These are phyloP conservation scores for Hemisphaericaspora xylanilytica DNA, from an alignment of 1,139 yeast species.

Conservation along the genomic window DNA sequence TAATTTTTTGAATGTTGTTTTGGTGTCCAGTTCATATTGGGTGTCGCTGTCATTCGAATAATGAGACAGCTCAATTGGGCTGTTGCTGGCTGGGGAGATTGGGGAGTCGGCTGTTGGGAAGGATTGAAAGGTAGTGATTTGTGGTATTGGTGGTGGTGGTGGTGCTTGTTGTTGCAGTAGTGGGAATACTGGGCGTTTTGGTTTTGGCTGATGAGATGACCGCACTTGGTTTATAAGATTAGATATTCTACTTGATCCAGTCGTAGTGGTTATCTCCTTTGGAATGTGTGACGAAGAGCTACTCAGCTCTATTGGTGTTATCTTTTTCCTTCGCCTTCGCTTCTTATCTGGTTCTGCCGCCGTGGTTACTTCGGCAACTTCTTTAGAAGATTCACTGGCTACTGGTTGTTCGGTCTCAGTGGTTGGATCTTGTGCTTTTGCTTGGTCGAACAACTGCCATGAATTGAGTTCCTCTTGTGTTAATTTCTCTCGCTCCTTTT, in stretches of 20 bases:
- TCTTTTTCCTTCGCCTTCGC: slow-evolving; percentile 26
- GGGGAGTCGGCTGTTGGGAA: slow-evolving; percentile 12
- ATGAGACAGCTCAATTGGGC: slow-evolving; percentile 13
- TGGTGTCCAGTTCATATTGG: slow-evolving; percentile 9
- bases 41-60: slow-evolving; percentile 14
- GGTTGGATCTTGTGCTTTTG: slow-evolving; percentile 15
- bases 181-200: no score
- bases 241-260: slow-evolving; percentile 21
- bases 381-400: not conserved
- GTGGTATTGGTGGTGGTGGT: slow-evolving; percentile 10
- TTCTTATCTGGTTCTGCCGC: slow-evolving; percentile 8
- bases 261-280: slow-evolving; percentile 1
- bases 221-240: slow-evolving; percentile 28
- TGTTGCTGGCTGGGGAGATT: slow-evolving; percentile 13
- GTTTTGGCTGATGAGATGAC: slow-evolving; percentile 3
- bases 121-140: not conserved
- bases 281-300: slow-evolving; percentile 1
- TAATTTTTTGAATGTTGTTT: slow-evolving; percentile 6
- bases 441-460: slow-evolving; percentile 41
- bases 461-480: slow-evolving; percentile 38
- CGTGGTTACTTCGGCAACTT: not conserved
- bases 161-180: no score
- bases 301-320: slow-evolving; percentile 14
- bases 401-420: slow-evolving; percentile 8
- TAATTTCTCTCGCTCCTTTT: slow-evolving; percentile 27